Evolutionary conservation across 176 grass and related monocot species (phyloP).

Genomic region (Phoenix dactylifera): DNA sequence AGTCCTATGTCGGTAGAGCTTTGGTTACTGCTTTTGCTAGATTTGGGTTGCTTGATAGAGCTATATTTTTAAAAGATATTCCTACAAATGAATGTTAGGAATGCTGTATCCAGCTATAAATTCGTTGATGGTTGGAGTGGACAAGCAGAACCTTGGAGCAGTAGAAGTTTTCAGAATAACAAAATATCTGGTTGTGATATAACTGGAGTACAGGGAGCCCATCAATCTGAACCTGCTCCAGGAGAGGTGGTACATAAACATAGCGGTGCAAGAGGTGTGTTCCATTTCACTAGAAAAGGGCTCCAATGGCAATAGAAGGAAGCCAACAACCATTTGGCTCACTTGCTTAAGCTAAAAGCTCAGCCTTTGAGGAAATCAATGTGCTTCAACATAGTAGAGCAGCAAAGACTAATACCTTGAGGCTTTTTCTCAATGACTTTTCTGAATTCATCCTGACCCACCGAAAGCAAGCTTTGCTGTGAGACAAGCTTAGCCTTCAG

Average conservation of each 20-base stretch:
- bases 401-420: constrained; percentile 45
- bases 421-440: constrained; percentile 66
- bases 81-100: constrained; percentile 42
- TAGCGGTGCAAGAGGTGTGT: too few relatives aligned
- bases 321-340: constrained; percentile 46
- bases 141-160: constrained; percentile 49
- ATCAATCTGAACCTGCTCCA: too few relatives aligned
- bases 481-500: constrained; percentile 38
- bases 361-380: constrained; percentile 47
- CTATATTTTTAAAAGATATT: constrained; percentile 36
- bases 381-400: constrained; percentile 45
- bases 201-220: too few relatives aligned
- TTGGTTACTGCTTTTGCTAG: constrained; percentile 60
- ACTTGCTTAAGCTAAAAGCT: constrained; percentile 58
- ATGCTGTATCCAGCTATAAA: constrained; percentile 51
- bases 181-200: constrained; percentile 23
- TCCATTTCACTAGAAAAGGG: too few relatives aligned
- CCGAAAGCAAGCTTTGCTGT: constrained; percentile 52
- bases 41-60: constrained; percentile 42
- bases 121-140: constrained; percentile 54
- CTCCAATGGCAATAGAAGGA: constrained; percentile 29
- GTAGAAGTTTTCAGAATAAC: constrained; percentile 38
- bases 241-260: too few relatives aligned
- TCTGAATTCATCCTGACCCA: constrained; percentile 41
- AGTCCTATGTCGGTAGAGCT: constrained; percentile 60